These are phyloP conservation scores for Termitomyces bulborhizus DNA, from an alignment of 768 basidiomycete species.

Conservation along the genomic window DNA sequence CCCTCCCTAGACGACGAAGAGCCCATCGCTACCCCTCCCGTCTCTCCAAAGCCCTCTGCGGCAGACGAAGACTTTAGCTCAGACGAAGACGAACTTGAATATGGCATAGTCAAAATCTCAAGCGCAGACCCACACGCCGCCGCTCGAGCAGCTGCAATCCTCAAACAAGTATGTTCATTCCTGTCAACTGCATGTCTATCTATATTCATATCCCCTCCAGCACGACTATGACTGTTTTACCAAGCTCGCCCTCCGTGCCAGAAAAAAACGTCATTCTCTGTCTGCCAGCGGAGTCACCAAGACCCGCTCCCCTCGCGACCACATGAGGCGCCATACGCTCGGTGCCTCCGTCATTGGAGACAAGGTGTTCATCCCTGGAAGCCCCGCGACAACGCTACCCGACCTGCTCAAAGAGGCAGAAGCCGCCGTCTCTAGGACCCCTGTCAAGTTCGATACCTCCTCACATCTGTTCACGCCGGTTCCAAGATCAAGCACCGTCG, in stretches of 20 bases:
- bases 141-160: conserved; percentile 87
- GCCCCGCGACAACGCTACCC: conserved; percentile 46
- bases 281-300: conserved; percentile 27
- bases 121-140: conserved; percentile 83
- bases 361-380: conserved; percentile 48
- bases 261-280: conserved; percentile 13
- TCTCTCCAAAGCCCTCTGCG: not conserved
- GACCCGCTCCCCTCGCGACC: conserved; percentile 6
- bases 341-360: conserved; percentile 39
- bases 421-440: conserved; percentile 30
- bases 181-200: not conserved
- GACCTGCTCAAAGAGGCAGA: conserved; percentile 58
- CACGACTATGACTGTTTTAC: conserved; percentile 86
- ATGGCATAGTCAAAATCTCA: conserved; percentile 75
- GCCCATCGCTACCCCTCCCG: not conserved
- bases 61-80: conserved; percentile 21
- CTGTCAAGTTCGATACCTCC: not conserved
- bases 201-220: conserved; percentile 26
- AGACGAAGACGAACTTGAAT: conserved; percentile 36
- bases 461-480: not conserved
- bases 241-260: conserved; percentile 24
- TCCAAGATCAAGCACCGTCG: not conserved
- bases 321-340: conserved; percentile 11
- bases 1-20: conserved; percentile 1
- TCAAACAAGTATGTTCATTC: conserved; percentile 64